Evolutionary conservation across 2,329 filamentous ascomycete species (phyloP).

Genomic region (Diatrype stigma): DNA sequence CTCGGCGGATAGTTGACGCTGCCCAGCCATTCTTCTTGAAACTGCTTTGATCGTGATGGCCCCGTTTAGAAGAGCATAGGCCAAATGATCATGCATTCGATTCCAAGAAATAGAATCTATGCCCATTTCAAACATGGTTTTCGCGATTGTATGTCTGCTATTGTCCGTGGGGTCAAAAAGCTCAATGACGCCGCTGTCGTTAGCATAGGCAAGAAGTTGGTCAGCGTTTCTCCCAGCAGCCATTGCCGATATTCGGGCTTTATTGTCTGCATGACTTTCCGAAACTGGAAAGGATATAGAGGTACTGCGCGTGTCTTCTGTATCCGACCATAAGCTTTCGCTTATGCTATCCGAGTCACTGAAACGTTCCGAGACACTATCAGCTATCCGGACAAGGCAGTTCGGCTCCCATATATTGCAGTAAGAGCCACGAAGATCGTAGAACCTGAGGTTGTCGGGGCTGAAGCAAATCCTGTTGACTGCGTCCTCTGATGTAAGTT

Average conservation of each 20-base stretch:
- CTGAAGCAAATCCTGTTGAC: conserved; percentile 14
- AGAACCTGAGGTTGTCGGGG: conserved; percentile 14
- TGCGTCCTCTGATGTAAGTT: conserved; percentile 9
- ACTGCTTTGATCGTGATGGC: not conserved
- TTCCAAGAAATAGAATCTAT: conserved; percentile 8
- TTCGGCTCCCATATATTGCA: conserved; percentile 22
- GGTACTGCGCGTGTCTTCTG: conserved; percentile 1
- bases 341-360: conserved; percentile 2
- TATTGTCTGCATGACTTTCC: conserved; percentile 8
- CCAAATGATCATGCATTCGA: conserved; percentile 5
- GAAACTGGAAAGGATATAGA: conserved; percentile 7
- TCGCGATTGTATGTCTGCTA: conserved; percentile 7
- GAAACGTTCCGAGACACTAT: not conserved
- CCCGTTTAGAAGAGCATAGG: conserved; percentile 9
- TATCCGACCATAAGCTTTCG: conserved; percentile 3
- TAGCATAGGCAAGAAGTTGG: conserved; percentile 8
- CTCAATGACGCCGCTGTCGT: conserved; percentile 9
- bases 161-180: conserved; percentile 8
- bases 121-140: conserved; percentile 3
- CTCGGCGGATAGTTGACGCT: not conserved
- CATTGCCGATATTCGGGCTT: conserved; percentile 6
- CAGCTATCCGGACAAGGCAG: conserved; percentile 12
- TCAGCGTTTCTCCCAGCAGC: not conserved
- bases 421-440: conserved; percentile 14
- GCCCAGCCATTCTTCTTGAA: not conserved